Percentiles rank a stretch among this genome's conserved stretches.
Conservation (phyloP, 176 grass and related monocot species). For the Carex kokanica region DNA sequence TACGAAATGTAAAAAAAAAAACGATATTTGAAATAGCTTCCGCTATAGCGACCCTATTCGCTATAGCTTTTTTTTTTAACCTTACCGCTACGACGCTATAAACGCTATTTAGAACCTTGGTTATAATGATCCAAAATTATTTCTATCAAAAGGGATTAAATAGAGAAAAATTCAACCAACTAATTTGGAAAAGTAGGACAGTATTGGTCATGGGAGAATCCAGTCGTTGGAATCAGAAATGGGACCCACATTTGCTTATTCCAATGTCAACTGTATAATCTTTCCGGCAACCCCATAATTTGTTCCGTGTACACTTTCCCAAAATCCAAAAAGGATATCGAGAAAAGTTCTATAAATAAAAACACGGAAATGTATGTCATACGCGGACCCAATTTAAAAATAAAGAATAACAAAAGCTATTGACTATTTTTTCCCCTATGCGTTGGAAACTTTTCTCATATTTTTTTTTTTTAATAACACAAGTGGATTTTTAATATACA, state of each 20-base stretch:
- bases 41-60: too few species aligned
- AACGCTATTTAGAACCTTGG: too few species aligned
- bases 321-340: background rate
- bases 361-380: background rate
- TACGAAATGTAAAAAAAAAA: too few species aligned
- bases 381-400: background rate
- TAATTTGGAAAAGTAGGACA: background rate
- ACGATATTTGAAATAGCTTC: too few species aligned
- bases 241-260: background rate
- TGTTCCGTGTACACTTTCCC: constrained; percentile 9
- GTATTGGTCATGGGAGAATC: background rate
- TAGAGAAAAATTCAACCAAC: background rate
- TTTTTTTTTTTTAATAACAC: too few species aligned
- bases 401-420: background rate
- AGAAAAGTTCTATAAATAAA: background rate
- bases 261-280: background rate
- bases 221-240: background rate
- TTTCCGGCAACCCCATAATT: background rate
- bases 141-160: background rate
- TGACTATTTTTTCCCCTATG: background rate
- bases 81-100: too few species aligned
- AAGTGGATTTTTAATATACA: too few species aligned
- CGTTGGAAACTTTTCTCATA: background rate
- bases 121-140: background rate
- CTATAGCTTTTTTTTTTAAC: too few species aligned